Conservation (phyloP, 2,329 filamentous ascomycete species). For the Canariomyces notabilis region DNA sequence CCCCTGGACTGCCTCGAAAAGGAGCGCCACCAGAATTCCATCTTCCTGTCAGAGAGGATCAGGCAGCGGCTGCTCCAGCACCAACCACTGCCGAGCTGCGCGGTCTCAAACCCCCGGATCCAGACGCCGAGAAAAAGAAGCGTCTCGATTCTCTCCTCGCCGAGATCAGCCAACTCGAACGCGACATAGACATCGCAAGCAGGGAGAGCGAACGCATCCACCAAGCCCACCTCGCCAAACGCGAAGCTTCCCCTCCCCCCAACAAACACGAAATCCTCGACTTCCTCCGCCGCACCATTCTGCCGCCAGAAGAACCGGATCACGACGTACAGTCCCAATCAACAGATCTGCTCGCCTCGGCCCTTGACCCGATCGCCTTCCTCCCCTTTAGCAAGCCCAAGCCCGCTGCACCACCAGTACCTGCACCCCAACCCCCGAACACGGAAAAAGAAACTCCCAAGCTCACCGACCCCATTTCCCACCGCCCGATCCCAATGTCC, state of each 20-base stretch:
- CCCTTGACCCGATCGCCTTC: constrained; percentile 47
- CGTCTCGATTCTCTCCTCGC: constrained; percentile 48
- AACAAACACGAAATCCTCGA: constrained; percentile 35
- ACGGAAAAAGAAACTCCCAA: constrained; percentile 30
- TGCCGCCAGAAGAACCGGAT: constrained; percentile 32
- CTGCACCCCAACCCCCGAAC: constrained; percentile 21
- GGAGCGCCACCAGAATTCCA: neutral
- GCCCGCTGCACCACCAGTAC: constrained; percentile 25
- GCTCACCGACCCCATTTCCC: constrained; percentile 46
- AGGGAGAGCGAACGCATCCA: constrained; percentile 55
- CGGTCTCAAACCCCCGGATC: constrained; percentile 37
- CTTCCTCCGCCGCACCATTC: constrained; percentile 38
- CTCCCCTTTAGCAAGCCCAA: constrained; percentile 46
- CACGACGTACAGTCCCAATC: constrained; percentile 28
- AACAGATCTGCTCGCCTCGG: constrained; percentile 42
- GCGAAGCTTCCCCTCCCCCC: constrained; percentile 24
- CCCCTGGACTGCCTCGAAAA: constrained; percentile 1
- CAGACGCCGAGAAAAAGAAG: constrained; percentile 45
- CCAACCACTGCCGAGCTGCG: constrained; percentile 33
- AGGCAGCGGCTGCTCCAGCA: constrained; percentile 15
- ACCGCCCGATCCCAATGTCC: constrained; percentile 59
- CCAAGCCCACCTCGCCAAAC: constrained; percentile 34
- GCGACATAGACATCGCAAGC: constrained; percentile 52
- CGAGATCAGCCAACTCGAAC: constrained; percentile 52
- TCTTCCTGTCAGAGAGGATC: constrained; percentile 13